Evolutionary conservation across 352 stramenopile genomes (phyloP).

Genomic region (Phytophthora brassicae): DNA sequence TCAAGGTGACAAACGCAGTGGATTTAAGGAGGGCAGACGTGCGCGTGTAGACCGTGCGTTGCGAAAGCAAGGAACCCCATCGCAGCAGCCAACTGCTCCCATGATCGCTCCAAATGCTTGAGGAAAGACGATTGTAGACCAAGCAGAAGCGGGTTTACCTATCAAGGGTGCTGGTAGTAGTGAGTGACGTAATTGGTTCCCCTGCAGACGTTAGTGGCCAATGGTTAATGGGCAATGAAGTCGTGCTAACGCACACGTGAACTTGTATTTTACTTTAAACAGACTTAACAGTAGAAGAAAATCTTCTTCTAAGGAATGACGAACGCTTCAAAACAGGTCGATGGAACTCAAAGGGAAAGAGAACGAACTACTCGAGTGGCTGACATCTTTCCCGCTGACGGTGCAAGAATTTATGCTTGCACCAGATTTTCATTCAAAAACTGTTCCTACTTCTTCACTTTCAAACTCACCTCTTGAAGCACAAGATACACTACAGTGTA

Average conservation of each 20-base stretch:
- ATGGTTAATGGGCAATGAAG: no score
- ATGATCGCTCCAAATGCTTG: slow-evolving; percentile 42
- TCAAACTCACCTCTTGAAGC: not conserved
- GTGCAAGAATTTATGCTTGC: no score
- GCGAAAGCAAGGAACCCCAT: slow-evolving; percentile 36
- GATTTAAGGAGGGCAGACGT: slow-evolving; percentile 43
- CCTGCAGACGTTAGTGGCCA: slow-evolving; percentile 8
- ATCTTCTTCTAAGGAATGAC: no score
- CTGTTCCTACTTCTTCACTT: no score
- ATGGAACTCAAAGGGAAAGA: no score
- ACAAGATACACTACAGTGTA: not conserved
- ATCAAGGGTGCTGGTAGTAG: slow-evolving; percentile 7
- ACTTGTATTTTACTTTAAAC: no score
- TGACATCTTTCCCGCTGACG: no score
- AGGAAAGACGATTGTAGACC: not conserved
- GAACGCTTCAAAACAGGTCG: no score
- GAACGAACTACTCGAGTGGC: no score
- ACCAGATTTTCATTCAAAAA: no score
- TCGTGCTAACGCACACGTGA: no score
- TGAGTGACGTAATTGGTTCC: slow-evolving; percentile 17
- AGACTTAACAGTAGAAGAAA: no score
- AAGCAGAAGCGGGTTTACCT: not conserved
- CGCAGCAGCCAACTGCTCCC: slow-evolving; percentile 23
- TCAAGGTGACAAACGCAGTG: slow-evolving; percentile 24
- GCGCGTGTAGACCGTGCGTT: slow-evolving; percentile 38